Base-by-base conservation (phyloP, 805 yeast species). In the Candida khao-thaluensis region DNA sequence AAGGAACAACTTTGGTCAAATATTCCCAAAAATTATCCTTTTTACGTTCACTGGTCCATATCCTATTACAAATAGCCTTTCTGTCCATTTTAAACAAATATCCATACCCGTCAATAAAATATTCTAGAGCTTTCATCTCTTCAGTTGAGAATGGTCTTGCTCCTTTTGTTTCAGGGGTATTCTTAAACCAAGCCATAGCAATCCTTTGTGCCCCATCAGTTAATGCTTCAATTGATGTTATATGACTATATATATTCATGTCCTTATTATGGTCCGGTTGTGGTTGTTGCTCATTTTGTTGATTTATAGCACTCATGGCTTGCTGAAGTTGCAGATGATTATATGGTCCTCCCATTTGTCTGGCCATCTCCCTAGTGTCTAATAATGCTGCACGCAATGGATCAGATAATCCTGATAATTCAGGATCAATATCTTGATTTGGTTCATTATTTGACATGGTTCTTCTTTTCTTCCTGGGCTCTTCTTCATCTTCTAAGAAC, bases 1-100 rank as follows among this genome's bases (percentile, higher is more conserved):
- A 77, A 1, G 96, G 96, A 29, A 90, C 62, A 2, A 88, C 93
- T 35, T 76, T 75, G 31, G 89, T 82, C 16, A 91, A 66, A 16
- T 77, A 69, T 46, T 85, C 95, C 98, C 98, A 90, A 53, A 90
- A 88, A 48, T 77, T 82, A 60, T 91, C 97, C 62, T 86, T 88
- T 47, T 79, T 80, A 20, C 96, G 74, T 46, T 83, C 90, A 48
- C 81, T 79, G 5, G 88, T 68, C 98, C 98, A 90, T 15, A 90
- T 85, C 32, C 96, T 70, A 49, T 80, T 81, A 60, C 96, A 85
- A 5, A 90, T 75, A 40, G 82, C 84, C 31, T 75, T 75, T 38
- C 88, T 68, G 7, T 81, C 72, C 59, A 86, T 65, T 21, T 73
- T 72, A 53, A 83, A 72, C 46, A 82, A 72, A 30, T 65, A 71